phyloP scores from a whole-genome alignment of 2,329 filamentous ascomycete species.

The Verticillium nubilum region DNA sequence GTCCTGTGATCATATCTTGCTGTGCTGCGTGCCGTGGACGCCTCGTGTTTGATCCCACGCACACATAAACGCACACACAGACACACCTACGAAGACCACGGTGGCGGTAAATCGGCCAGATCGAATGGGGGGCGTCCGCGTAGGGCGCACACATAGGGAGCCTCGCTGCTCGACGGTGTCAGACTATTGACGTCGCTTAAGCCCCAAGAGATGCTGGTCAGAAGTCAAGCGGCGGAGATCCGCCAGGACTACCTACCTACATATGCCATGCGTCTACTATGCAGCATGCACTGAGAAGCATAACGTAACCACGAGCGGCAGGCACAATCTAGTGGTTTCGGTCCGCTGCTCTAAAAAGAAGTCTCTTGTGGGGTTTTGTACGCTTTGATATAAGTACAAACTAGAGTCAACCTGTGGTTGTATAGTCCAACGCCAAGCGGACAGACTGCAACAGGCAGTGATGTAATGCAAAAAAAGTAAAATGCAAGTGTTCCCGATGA shows the following conservation, averaged over 20 bases:
- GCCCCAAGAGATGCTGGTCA: neutral
- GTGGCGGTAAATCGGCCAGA: neutral
- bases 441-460: neutral
- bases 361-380: neutral
- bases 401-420: neutral
- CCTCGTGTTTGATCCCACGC: too few relatives aligned
- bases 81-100: neutral
- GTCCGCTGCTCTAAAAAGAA: neutral
- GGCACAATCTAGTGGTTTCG: too few relatives aligned
- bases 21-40: neutral
- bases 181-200: neutral
- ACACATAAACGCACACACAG: too few relatives aligned
- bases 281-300: too few relatives aligned
- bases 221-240: neutral
- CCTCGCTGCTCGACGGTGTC: neutral
- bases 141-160: neutral
- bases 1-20: neutral
- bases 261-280: neutral
- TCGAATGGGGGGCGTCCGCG: neutral
- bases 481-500: neutral
- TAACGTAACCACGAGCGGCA: too few relatives aligned
- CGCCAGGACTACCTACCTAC: neutral
- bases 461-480: neutral
- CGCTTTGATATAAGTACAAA: neutral
- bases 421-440: neutral